A percentile compares a stretch with the other conserved stretches of the same genome.
Conservation (phyloP, 1,284 basidiomycete genomes). For the Vanrija humicola region DNA sequence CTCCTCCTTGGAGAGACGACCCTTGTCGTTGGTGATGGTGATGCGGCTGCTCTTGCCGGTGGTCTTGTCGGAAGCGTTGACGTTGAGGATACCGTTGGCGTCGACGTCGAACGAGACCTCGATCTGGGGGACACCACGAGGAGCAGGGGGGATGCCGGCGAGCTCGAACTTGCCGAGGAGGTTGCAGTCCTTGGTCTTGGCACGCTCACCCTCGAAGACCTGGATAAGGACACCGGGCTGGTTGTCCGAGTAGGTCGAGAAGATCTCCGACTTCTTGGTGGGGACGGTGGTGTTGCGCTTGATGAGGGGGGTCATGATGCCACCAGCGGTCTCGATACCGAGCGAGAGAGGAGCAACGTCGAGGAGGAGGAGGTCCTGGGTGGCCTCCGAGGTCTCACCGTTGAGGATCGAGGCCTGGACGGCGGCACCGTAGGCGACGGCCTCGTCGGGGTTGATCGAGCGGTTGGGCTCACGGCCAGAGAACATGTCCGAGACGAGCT, state of each 20-base stretch:
- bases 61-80: constrained; percentile 88
- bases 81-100: constrained; percentile 89
- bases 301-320: constrained; percentile 91
- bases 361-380: constrained; percentile 87
- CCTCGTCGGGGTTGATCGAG: constrained; percentile 95
- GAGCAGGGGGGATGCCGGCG: constrained; percentile 93
- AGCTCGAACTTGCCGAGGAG: constrained; percentile 97
- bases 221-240: constrained; percentile 97
- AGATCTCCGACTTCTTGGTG: constrained; percentile 91
- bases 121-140: constrained; percentile 91
- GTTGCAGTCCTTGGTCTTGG: constrained; percentile 94
- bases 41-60: constrained; percentile 71
- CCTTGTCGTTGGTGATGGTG: constrained; percentile 63
- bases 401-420: constrained; percentile 96
- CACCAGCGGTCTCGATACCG: constrained; percentile 97
- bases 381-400: constrained; percentile 93
- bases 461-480: constrained; percentile 97
- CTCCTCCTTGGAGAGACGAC: constrained; percentile 95
- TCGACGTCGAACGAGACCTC: constrained; percentile 96
- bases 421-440: constrained; percentile 92
- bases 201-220: constrained; percentile 96
- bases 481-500: constrained; percentile 97
- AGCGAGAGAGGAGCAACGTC: constrained; percentile 94
- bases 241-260: constrained; percentile 98
- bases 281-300: constrained; percentile 95